Conservation (phyloP, 2,329 filamentous ascomycete species). For the Tolypocladium album region DNA sequence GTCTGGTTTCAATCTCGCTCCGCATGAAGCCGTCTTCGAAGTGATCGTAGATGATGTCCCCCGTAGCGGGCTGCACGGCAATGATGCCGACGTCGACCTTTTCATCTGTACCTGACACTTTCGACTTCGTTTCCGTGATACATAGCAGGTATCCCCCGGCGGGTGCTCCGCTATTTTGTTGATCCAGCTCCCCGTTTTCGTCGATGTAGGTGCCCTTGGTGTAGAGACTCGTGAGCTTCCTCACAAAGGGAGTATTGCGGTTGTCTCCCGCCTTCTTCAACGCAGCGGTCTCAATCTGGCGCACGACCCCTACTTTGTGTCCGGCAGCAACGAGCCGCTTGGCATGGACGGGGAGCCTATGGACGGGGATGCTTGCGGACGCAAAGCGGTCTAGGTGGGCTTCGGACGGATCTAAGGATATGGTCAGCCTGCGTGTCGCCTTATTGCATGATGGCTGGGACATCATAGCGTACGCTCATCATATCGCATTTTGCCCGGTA, state of each 20-base stretch:
- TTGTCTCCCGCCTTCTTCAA: constrained; percentile 94
- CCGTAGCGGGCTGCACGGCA: constrained; percentile 89
- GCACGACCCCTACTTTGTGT: constrained; percentile 90
- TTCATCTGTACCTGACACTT: constrained; percentile 76
- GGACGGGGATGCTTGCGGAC: constrained; percentile 89
- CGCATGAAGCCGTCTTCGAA: constrained; percentile 98
- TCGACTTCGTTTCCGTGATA: constrained; percentile 76
- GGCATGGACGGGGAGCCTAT: constrained; percentile 83
- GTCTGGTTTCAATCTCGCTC: constrained; percentile 87
- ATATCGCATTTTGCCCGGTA: constrained; percentile 88
- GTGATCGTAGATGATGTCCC: constrained; percentile 89
- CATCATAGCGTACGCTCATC: constrained; percentile 58
- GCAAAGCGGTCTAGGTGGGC: constrained; percentile 87
- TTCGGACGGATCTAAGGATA: constrained; percentile 61
- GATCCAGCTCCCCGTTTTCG: constrained; percentile 72
- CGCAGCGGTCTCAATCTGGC: constrained; percentile 90
- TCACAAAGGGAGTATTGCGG: constrained; percentile 79
- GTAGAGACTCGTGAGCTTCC: constrained; percentile 92
- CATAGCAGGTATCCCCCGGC: constrained; percentile 84
- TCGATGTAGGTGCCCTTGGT: constrained; percentile 98
- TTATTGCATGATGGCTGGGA: neutral
- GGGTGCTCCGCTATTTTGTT: constrained; percentile 32
- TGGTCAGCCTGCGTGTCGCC: neutral
- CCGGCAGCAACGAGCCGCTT: constrained; percentile 87
- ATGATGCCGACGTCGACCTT: constrained; percentile 86